A percentile compares a stretch with the other conserved stretches of the same genome.
These are phyloP conservation scores for Paraurostyla sp. DNA, from an alignment of 73 alveolate species.

Conservation along the genomic window DNA sequence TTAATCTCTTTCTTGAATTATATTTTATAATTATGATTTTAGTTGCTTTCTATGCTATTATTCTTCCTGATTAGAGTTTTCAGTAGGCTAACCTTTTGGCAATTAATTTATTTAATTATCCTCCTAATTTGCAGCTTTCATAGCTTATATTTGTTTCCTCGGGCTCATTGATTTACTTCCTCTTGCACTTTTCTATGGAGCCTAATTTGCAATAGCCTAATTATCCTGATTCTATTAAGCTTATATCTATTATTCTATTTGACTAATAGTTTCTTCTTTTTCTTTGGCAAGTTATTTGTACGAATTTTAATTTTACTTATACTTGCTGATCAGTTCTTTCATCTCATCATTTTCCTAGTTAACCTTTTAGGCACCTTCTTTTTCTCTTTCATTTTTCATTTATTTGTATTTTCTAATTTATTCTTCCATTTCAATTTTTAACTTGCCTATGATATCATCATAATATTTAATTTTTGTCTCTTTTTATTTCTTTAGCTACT, in stretches of 20 bases:
- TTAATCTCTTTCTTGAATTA: too few species aligned
- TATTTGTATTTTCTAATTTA: background rate
- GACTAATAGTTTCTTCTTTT: background rate
- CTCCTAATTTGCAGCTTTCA: background rate
- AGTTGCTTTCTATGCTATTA: too few species aligned
- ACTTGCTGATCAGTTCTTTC: too few species aligned
- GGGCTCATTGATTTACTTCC: conserved; percentile 53
- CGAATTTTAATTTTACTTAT: too few species aligned
- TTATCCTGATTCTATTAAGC: background rate
- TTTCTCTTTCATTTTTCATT: background rate
- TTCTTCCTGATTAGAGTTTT: too few species aligned
- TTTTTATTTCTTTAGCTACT: background rate
- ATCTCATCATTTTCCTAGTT: background rate
- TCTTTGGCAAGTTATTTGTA: too few species aligned
- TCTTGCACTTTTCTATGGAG: conserved; percentile 20
- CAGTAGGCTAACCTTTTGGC: too few species aligned
- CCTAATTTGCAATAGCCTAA: background rate
- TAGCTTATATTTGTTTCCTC: background rate
- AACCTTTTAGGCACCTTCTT: background rate
- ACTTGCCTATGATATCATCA: background rate
- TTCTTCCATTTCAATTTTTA: background rate
- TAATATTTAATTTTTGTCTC: background rate
- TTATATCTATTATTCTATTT: background rate
- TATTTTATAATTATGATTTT: too few species aligned
- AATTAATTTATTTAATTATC: too few species aligned